phyloP scores from a whole-genome alignment of 2,329 filamentous ascomycete species.

The Phaeoacremonium minimum region DNA sequence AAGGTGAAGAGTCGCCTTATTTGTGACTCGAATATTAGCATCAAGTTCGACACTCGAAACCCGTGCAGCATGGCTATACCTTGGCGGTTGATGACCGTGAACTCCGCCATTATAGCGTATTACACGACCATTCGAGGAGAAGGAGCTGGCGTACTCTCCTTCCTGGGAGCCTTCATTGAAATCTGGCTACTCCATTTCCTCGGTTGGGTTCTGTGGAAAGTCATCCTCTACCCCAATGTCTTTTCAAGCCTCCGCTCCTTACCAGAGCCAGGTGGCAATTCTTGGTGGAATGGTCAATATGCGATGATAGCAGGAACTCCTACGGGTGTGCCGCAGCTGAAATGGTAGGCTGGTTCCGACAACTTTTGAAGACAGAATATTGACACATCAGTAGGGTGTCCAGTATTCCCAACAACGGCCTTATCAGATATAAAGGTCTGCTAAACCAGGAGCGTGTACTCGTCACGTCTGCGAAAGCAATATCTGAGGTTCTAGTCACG shows the following conservation, averaged over 20 bases:
- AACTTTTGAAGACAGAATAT: neutral
- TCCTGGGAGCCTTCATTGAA: conserved; percentile 26
- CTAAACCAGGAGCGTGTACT: conserved; percentile 62
- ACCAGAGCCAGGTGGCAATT: conserved; percentile 36
- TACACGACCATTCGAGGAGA: conserved; percentile 19
- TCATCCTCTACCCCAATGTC: conserved; percentile 43
- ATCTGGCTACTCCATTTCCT: conserved; percentile 29
- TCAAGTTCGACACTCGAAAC: no score
- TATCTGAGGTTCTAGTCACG: conserved; percentile 66
- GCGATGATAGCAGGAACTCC: conserved; percentile 29
- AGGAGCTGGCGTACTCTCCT: conserved; percentile 22
- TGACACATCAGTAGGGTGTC: conserved; percentile 42
- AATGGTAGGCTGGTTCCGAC: conserved; percentile 34
- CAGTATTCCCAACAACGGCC: conserved; percentile 60
- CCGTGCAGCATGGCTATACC: conserved; percentile 15
- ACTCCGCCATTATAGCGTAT: conserved; percentile 25
- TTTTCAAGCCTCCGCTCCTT: conserved; percentile 46
- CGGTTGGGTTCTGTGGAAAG: conserved; percentile 31
- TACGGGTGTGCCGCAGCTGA: conserved; percentile 38
- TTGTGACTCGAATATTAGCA: no score
- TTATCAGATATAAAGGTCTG: conserved; percentile 62
- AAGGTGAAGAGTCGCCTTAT: no score
- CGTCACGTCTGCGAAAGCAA: conserved; percentile 55
- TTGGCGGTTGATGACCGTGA: conserved; percentile 19
- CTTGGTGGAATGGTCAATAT: conserved; percentile 46